phyloP scores from a whole-genome alignment of 257 asterid genomes.

The Anisodus tanguticus region DNA sequence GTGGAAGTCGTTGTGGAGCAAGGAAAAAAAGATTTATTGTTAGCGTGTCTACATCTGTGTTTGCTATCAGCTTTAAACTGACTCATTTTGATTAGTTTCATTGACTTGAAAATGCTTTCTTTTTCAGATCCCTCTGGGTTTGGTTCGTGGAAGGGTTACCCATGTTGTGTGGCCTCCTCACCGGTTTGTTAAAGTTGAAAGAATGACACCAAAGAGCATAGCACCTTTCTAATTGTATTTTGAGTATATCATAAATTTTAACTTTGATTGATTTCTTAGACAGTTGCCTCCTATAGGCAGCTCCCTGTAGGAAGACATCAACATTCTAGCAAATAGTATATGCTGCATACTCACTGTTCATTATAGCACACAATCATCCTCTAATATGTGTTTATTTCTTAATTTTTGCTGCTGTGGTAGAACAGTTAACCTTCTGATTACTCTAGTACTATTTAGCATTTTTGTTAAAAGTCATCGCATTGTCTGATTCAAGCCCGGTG shows the following conservation, averaged over 20 bases:
- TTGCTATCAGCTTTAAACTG: neutral
- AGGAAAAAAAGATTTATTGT: neutral
- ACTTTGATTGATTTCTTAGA: neutral
- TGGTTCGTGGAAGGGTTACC: conserved; percentile 80
- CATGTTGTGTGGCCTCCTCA: conserved; percentile 91
- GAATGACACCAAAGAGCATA: conserved; percentile 37
- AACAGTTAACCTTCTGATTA: neutral
- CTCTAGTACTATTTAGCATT: neutral
- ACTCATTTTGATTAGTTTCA: neutral
- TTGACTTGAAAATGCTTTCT: conserved; percentile 1
- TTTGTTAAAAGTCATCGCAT: neutral
- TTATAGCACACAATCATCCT: neutral
- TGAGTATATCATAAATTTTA: neutral
- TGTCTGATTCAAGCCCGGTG: neutral
- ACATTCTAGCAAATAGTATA: neutral
- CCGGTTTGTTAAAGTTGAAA: conserved; percentile 62
- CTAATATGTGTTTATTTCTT: neutral
- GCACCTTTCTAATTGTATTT: conserved; percentile 34
- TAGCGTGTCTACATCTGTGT: neutral
- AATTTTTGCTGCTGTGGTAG: neutral
- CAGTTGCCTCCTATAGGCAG: neutral
- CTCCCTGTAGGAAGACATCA: conserved; percentile 3
- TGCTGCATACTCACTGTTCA: neutral
- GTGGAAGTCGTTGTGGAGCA: neutral
- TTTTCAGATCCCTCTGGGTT: conserved; percentile 83